These are phyloP conservation scores for Gossypium schwendimanii DNA, from an alignment of 441 rosid genomes.

Conservation along the genomic window DNA sequence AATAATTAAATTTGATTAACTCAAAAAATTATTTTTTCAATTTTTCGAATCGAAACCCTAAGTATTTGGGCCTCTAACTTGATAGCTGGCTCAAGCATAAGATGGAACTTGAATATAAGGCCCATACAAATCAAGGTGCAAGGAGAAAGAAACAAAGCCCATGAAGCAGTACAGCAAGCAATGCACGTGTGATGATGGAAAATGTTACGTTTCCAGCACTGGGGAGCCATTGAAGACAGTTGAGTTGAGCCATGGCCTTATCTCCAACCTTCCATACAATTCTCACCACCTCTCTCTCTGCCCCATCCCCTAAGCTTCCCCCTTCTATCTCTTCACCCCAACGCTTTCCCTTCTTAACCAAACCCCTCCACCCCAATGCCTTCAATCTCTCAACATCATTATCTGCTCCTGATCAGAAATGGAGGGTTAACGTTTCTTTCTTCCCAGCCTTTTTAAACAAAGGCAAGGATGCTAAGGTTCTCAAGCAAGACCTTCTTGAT, in stretches of 20 bases:
- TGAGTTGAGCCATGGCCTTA: constrained; percentile 27
- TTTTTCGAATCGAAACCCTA: no score
- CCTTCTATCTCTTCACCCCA: constrained; percentile 16
- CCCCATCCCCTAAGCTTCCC: constrained; percentile 14
- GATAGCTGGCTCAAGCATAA: no score
- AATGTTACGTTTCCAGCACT: neutral
- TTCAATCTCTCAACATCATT: constrained; percentile 15
- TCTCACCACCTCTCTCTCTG: constrained; percentile 14
- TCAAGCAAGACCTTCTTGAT: constrained; percentile 64
- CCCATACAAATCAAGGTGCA: neutral
- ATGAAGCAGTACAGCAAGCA: neutral
- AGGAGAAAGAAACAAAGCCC: neutral
- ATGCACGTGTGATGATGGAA: neutral
- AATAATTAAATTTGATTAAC: no score
- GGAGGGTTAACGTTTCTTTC: constrained; percentile 64
- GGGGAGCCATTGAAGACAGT: constrained; percentile 5
- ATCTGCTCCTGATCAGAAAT: constrained; percentile 21
- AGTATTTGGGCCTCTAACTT: no score
- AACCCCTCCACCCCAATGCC: constrained; percentile 19
- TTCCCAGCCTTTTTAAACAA: constrained; percentile 68
- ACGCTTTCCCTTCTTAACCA: constrained; percentile 20
- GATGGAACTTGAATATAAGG: neutral
- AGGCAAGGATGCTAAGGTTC: constrained; percentile 49
- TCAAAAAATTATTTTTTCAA: no score
- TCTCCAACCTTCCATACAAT: constrained; percentile 20